Base-by-base conservation (phyloP, 306 rosid species). In the Prinsepia uniflora region DNA sequence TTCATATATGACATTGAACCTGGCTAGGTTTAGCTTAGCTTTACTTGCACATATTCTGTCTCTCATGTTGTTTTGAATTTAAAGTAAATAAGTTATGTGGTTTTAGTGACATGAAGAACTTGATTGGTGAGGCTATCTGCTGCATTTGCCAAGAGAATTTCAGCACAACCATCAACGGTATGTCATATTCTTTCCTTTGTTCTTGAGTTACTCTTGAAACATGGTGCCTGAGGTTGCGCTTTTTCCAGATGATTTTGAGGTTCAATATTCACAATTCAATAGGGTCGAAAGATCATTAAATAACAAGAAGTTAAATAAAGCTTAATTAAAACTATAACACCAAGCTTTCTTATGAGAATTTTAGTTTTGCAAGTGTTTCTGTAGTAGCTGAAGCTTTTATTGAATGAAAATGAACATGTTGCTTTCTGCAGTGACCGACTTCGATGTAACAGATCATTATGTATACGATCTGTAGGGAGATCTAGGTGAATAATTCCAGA, bases 81-180 rank as follows among this genome's bases (percentile, higher is more conserved):
- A 62, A 62, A 17, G 20, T 8, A 12, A 39, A 45, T 58, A 64
- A 17, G 76, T 67, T 56, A 39, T 82, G 63, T 82, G 84, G 75
- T 86, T 76, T 43, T 84, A 92, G 98, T 80, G 98, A 92, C 74
- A 88, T 92, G 96, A 89, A 89, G 87, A 86, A 87, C 80, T 68
- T 89, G 88, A 88, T 88, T 70, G 96, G 98, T 47, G 98, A 92
- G 73, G 98, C 98, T 57, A 65, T 84, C 41, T 92, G 98, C 72
- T 39, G 85, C 81, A 89, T 92, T 67, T 92, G 98, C 82, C 91
- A 87, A 74, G 98, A 89, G 85, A 86, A 83, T 80, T 92, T 87
- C 65, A 87, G 98, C 81, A 92, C 89, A 46, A 79, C 89, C 55
- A 63, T 92, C 82, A 92, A 90, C 45, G 92, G 96, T 92, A 71